Percentiles rank a stretch among this genome's conserved stretches.
phyloP scores from a whole-genome alignment of 2,329 filamentous ascomycete genomes.

The Gaeumannomyces tritici region DNA sequence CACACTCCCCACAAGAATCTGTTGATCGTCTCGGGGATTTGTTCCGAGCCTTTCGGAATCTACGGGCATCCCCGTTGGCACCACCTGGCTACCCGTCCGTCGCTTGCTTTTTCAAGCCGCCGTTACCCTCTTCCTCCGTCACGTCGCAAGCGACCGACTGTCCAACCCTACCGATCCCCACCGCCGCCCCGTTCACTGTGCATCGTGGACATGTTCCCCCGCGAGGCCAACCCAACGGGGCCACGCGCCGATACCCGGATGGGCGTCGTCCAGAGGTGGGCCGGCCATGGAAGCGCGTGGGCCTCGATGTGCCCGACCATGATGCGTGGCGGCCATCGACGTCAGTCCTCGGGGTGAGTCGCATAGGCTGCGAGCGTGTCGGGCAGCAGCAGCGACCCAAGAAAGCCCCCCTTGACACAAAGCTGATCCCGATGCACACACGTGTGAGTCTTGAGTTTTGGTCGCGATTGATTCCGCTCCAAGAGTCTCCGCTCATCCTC shows the following conservation, averaged over 20 bases:
- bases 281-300: background rate
- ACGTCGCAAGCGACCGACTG: background rate
- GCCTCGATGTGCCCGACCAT: background rate
- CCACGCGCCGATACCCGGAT: background rate
- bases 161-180: background rate
- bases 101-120: background rate
- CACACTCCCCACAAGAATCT: too few species aligned
- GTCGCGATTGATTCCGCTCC: background rate
- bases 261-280: too few species aligned
- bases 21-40: background rate
- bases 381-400: background rate
- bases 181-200: too few species aligned
- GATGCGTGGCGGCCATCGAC: background rate
- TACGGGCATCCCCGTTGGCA: background rate
- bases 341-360: background rate
- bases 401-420: background rate
- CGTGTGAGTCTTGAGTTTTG: too few species aligned
- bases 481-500: background rate
- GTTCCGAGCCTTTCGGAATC: background rate
- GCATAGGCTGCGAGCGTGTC: background rate
- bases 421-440: background rate
- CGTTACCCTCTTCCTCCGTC: too few species aligned
- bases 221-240: background rate
- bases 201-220: background rate
- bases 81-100: background rate